A percentile compares a stretch with the other conserved stretches of the same genome.
These are phyloP conservation scores for Taphrina sp. DNA, from an alignment of 1,139 yeast genomes.

Conservation along the genomic window DNA sequence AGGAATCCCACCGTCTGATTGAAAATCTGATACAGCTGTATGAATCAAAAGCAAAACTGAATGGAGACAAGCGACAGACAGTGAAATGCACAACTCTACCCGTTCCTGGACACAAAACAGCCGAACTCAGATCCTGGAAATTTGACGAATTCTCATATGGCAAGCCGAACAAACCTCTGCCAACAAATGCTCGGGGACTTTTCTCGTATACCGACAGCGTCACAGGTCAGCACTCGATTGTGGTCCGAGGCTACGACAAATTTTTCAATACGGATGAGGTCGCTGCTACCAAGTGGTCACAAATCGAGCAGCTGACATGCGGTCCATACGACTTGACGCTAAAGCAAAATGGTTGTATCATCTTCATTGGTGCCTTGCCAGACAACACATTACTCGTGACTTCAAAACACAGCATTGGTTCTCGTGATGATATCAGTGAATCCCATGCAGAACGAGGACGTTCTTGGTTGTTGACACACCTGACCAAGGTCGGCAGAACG, in stretches of 20 bases:
- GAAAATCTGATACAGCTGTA: neutral
- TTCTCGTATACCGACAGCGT: conserved; percentile 56
- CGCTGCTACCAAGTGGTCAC: conserved; percentile 51
- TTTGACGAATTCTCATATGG: conserved; percentile 30
- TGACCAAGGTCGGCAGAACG: conserved; percentile 48
- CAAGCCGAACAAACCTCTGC: conserved; percentile 52
- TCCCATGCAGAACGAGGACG: conserved; percentile 52
- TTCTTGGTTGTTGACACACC: conserved; percentile 55
- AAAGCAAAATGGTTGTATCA: conserved; percentile 93
- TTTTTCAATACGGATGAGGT: conserved; percentile 81
- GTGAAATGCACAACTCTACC: conserved; percentile 20
- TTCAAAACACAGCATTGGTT: conserved; percentile 85
- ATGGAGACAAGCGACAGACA: conserved; percentile 31
- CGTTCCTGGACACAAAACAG: conserved; percentile 7
- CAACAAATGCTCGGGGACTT: conserved; percentile 79
- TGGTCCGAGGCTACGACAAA: conserved; percentile 88
- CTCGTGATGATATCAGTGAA: conserved; percentile 49
- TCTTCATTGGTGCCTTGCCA: conserved; percentile 70
- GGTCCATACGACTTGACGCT: conserved; percentile 83
- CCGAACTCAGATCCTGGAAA: conserved; percentile 22
- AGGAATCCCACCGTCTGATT: conserved; percentile 11
- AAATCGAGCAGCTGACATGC: conserved; percentile 50
- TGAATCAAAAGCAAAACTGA: conserved; percentile 20
- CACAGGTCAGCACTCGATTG: conserved; percentile 48
- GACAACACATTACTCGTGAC: conserved; percentile 72